Evolutionary conservation across 108 stramenopile genomes (phyloP).

Genomic region (Fistulifera pelliculosa): DNA sequence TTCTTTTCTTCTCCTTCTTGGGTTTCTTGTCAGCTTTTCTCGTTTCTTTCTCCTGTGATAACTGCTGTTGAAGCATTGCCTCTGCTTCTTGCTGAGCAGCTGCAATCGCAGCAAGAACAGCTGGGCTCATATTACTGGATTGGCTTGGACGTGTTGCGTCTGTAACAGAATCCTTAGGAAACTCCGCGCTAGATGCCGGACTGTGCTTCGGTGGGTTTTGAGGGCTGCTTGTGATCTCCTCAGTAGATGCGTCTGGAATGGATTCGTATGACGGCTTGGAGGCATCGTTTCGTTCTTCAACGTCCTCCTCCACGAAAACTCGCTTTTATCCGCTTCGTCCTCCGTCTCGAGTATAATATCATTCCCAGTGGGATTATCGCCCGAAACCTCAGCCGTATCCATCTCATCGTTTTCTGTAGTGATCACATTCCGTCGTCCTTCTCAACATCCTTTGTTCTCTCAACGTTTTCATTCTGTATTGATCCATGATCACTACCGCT

Average conservation of each 20-base stretch:
- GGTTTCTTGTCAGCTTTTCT: constrained; percentile 34
- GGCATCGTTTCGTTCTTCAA: background rate
- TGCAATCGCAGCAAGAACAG: constrained; percentile 38
- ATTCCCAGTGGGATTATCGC: background rate
- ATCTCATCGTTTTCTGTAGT: too few species aligned
- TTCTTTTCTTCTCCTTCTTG: constrained; percentile 26
- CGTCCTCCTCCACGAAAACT: background rate
- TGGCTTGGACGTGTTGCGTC: background rate
- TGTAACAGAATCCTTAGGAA: too few species aligned
- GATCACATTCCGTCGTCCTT: background rate
- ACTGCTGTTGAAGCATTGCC: constrained; percentile 29
- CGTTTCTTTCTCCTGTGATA: constrained; percentile 8
- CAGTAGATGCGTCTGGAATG: background rate
- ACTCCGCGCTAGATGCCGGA: too few species aligned
- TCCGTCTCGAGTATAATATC: background rate
- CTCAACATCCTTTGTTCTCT: background rate
- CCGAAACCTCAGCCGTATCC: too few species aligned
- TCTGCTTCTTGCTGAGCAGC: constrained; percentile 41
- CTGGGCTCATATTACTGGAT: constrained; percentile 21
- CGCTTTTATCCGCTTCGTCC: constrained; percentile 6
- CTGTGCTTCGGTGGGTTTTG: too few species aligned
- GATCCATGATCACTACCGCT: background rate
- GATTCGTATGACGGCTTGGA: background rate
- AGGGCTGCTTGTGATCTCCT: too few species aligned
- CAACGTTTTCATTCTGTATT: background rate